Evolutionary conservation across 2,329 filamentous ascomycete species (phyloP).

Genomic region (Aspergillus pseudonomiae): DNA sequence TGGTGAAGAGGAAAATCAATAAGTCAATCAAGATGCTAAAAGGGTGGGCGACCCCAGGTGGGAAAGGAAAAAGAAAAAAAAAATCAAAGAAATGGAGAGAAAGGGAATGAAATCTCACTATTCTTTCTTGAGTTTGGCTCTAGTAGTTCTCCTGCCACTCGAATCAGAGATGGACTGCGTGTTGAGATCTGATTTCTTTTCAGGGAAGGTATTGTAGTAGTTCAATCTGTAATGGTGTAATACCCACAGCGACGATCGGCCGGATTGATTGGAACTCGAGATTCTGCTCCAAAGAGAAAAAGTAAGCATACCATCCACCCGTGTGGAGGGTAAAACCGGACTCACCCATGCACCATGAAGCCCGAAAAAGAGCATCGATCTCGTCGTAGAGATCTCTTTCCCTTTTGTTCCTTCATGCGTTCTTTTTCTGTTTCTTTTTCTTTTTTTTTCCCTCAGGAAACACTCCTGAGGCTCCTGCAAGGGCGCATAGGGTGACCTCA

Average conservation of each 20-base stretch:
- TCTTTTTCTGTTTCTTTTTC: not conserved
- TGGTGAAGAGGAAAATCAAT: conserved; percentile 13
- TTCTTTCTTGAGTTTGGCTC: not conserved
- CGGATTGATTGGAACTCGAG: conserved; percentile 2
- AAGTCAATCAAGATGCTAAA: not conserved
- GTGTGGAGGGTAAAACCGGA: conserved; percentile 12
- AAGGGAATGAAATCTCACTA: not conserved
- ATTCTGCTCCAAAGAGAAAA: conserved; percentile 10
- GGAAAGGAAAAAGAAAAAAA: conserved; percentile 4
- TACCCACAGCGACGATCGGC: conserved; percentile 2
- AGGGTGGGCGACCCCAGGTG: not conserved
- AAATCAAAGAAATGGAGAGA: not conserved
- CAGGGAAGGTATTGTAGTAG: not conserved
- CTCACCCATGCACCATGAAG: not conserved
- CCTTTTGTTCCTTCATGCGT: not conserved
- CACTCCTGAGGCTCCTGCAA: too few species aligned
- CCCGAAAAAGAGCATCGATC: not conserved
- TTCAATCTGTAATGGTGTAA: not conserved
- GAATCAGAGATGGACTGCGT: not conserved
- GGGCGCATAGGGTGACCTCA: too few species aligned
- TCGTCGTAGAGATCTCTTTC: not conserved
- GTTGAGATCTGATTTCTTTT: not conserved
- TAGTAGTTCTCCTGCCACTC: not conserved
- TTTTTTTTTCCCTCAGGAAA: not conserved
- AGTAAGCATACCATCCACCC: conserved; percentile 15